These are phyloP conservation scores for Rostrohypoxylon terebratum DNA, from an alignment of 495 filamentous ascomycete species.

Conservation along the genomic window DNA sequence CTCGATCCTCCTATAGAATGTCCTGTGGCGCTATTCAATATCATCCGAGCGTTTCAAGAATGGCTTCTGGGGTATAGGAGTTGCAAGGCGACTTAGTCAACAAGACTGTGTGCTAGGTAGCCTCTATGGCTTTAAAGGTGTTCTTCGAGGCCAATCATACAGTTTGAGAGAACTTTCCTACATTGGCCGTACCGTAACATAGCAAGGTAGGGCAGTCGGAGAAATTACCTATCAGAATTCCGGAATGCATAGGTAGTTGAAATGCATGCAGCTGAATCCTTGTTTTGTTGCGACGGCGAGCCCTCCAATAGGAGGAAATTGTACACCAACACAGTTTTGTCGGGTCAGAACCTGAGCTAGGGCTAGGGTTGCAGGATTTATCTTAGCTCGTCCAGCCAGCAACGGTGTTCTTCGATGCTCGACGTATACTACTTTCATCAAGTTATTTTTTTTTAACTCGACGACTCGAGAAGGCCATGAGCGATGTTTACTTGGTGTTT, in stretches of 20 bases:
- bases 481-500: background rate
- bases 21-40: constrained; percentile 14
- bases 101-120: background rate
- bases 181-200: background rate
- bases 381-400: background rate
- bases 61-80: constrained; percentile 5
- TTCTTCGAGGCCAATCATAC: constrained; percentile 10
- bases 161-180: constrained; percentile 12
- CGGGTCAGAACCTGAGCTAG: constrained; percentile 1
- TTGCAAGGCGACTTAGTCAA: constrained; percentile 10
- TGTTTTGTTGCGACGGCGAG: background rate
- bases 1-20: background rate
- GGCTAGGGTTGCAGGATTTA: background rate
- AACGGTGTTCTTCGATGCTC: background rate
- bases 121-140: constrained; percentile 8
- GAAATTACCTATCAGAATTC: constrained; percentile 23
- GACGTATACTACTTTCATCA: background rate
- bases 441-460: background rate
- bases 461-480: background rate
- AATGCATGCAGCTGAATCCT: constrained; percentile 19
- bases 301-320: constrained; percentile 7
- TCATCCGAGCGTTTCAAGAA: constrained; percentile 16
- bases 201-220: constrained; percentile 20
- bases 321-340: background rate
- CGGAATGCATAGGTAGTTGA: constrained; percentile 15